Percentiles rank a stretch among this genome's conserved stretches.
phyloP scores from a whole-genome alignment of 352 stramenopile genomes.

The Phytophthora capsici region DNA sequence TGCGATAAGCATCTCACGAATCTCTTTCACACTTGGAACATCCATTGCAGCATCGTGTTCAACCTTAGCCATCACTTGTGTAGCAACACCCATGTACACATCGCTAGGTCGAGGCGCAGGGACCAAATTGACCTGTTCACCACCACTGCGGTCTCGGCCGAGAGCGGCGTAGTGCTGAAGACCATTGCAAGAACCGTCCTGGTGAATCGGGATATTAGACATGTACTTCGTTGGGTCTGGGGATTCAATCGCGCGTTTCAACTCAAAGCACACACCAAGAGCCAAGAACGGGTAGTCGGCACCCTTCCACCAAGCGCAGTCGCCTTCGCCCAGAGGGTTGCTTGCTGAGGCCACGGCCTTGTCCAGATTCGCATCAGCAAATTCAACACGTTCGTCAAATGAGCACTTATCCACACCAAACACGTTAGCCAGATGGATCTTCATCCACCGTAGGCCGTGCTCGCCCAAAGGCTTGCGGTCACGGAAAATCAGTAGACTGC shows the following conservation, averaged over 20 bases:
- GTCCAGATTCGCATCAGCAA: conserved; percentile 94
- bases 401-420: conserved; percentile 94
- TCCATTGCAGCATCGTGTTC: conserved; percentile 68
- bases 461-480: conserved; percentile 95
- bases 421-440: conserved; percentile 96
- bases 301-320: conserved; percentile 94
- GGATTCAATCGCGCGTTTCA: conserved; percentile 94
- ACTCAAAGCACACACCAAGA: conserved; percentile 97
- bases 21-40: conserved; percentile 46
- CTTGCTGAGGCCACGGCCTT: conserved; percentile 91
- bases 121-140: conserved; percentile 97
- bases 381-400: conserved; percentile 97
- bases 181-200: conserved; percentile 99
- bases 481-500: conserved; percentile 96
- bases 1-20: conserved; percentile 26
- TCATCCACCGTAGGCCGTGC: conserved; percentile 97
- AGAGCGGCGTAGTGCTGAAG: conserved; percentile 99
- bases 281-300: conserved; percentile 98
- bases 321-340: conserved; percentile 89
- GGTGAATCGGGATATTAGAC: conserved; percentile 97
- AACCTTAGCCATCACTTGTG: conserved; percentile 83
- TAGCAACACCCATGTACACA: conserved; percentile 97
- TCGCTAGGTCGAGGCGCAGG: conserved; percentile 94
- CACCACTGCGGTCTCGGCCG: conserved; percentile 94
- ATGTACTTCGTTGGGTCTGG: conserved; percentile 94